These are phyloP conservation scores for Dendrobium chrysotoxum DNA, from an alignment of 106 monocot species.

Conservation along the genomic window DNA sequence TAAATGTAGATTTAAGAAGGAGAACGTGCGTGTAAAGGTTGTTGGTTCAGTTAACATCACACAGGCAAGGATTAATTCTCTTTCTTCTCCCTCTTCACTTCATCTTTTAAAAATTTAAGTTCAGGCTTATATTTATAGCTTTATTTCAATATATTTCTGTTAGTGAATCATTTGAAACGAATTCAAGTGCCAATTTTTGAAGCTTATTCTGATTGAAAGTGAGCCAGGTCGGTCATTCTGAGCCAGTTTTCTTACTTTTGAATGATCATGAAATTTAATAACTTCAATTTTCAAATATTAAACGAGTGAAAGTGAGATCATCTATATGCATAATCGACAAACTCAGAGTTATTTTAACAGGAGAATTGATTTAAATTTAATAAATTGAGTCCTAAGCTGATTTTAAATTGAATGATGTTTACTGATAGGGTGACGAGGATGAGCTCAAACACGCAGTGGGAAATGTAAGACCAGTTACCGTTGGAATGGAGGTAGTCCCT, in stretches of 20 bases:
- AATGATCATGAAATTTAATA: too few relatives aligned
- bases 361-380: not conserved
- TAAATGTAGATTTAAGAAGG: constrained; percentile 35
- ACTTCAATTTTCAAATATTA: too few relatives aligned
- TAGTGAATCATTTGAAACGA: too few relatives aligned
- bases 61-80: constrained; percentile 11
- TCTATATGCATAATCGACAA: too few relatives aligned
- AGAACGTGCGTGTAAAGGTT: constrained; percentile 58
- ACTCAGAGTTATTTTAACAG: too few relatives aligned
- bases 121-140: too few relatives aligned
- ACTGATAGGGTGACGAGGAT: constrained; percentile 65
- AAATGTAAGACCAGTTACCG: constrained; percentile 79
- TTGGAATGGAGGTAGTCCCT: constrained; percentile 68
- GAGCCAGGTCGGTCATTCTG: too few relatives aligned
- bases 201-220: too few relatives aligned
- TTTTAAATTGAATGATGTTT: not conserved
- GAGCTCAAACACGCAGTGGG: constrained; percentile 88
- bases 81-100: not conserved
- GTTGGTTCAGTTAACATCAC: constrained; percentile 56
- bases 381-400: not conserved
- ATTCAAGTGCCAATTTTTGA: too few relatives aligned
- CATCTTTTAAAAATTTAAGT: not conserved
- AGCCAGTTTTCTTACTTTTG: too few relatives aligned
- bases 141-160: too few relatives aligned
- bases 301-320: too few relatives aligned